Percentiles rank a stretch among this genome's conserved stretches.
Evolutionary conservation across 2,329 filamentous ascomycete species (phyloP).

Genomic region (Colletotrichum horii): DNA sequence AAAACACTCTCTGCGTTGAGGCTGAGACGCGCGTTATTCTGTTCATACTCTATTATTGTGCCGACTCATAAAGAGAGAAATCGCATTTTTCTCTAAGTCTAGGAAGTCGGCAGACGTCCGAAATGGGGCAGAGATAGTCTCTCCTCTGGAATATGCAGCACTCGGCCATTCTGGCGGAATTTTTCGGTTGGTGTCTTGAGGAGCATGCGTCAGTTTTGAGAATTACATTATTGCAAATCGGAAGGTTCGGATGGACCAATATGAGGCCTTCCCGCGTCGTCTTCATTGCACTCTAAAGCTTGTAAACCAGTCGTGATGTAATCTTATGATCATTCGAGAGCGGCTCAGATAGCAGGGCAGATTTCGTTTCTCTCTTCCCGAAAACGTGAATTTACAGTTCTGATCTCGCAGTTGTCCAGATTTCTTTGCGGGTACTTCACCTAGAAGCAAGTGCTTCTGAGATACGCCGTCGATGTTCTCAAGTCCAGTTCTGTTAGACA

Average conservation of each 20-base stretch:
- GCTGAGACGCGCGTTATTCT: neutral
- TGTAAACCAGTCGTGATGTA: neutral
- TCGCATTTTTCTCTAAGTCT: too few relatives aligned
- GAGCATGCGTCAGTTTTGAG: too few relatives aligned
- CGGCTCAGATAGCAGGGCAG: accelerated
- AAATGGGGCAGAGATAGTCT: too few relatives aligned
- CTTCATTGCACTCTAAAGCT: neutral
- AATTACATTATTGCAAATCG: too few relatives aligned
- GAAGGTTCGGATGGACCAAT: neutral
- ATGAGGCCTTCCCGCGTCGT: neutral
- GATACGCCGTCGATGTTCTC: neutral
- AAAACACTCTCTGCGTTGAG: neutral
- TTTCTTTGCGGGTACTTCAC: neutral
- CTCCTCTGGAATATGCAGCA: too few relatives aligned
- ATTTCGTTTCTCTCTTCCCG: neutral
- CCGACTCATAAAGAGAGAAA: too few relatives aligned
- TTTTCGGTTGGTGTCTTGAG: too few relatives aligned
- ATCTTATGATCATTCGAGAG: neutral
- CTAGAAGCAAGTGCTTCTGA: neutral
- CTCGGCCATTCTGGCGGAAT: too few relatives aligned
- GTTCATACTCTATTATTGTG: neutral
- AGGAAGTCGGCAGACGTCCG: too few relatives aligned
- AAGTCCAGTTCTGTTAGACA: neutral
- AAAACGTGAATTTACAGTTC: neutral
- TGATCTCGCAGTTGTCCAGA: neutral